These are phyloP conservation scores for Diaporthe sp. DNA, from an alignment of 2,329 filamentous ascomycete genomes.

Conservation along the genomic window DNA sequence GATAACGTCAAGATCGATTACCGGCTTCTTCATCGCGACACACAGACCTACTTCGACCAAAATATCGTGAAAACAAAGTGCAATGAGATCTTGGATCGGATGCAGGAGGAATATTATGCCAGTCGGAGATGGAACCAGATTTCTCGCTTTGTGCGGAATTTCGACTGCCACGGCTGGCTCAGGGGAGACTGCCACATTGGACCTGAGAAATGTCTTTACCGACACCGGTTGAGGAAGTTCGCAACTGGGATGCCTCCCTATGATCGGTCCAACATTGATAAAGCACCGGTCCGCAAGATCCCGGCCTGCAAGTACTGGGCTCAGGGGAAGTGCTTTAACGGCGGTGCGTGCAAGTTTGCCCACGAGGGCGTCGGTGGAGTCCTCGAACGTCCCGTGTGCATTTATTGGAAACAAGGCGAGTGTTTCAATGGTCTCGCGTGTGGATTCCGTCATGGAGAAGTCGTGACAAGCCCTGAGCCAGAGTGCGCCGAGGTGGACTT, in stretches of 20 bases:
- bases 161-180: not conserved
- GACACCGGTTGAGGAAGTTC: not conserved
- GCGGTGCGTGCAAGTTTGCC: not conserved
- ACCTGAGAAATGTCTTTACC: not conserved
- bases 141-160: not conserved
- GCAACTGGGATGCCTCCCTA: not conserved
- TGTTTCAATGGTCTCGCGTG: not conserved
- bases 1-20: not conserved
- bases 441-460: not conserved
- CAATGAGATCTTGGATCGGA: not conserved
- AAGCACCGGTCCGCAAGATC: not conserved
- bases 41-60: not conserved
- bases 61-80: rapidly evolving
- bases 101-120: not conserved
- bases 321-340: not conserved
- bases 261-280: rapidly evolving
- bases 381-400: not conserved
- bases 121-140: not conserved
- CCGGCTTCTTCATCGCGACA: not conserved
- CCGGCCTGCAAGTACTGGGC: not conserved
- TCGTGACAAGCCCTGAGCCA: not conserved
- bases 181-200: not conserved
- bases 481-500: not conserved
- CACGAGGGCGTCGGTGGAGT: not conserved
- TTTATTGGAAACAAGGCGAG: not conserved